A percentile compares a stretch with the other conserved stretches of the same genome.
These are phyloP conservation scores for Stereocaulon alpinum DNA, from an alignment of 495 filamentous ascomycete genomes.

Conservation along the genomic window DNA sequence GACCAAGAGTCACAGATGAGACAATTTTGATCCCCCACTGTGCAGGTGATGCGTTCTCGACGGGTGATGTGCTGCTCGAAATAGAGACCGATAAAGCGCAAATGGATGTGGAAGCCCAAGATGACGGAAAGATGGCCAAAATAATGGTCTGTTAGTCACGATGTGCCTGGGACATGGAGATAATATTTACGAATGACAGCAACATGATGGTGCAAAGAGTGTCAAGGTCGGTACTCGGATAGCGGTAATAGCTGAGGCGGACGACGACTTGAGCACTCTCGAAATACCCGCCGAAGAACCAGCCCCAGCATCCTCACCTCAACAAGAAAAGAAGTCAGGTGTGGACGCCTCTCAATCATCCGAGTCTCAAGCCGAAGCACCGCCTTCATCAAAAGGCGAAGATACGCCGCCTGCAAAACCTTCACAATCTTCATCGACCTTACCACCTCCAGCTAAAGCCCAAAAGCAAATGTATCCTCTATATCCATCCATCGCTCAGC, in stretches of 20 bases:
- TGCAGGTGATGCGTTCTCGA: slow-evolving; percentile 52
- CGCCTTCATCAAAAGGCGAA: slow-evolving; percentile 24
- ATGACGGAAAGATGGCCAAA: slow-evolving; percentile 70
- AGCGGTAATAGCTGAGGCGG: slow-evolving; percentile 63
- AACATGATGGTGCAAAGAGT: slow-evolving; percentile 57
- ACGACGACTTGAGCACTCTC: slow-evolving; percentile 59
- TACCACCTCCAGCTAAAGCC: slow-evolving; percentile 35
- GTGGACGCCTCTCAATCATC: slow-evolving; percentile 22
- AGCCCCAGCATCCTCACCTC: slow-evolving; percentile 27
- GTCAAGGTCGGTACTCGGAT: slow-evolving; percentile 65
- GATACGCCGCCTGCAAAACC: slow-evolving; percentile 24
- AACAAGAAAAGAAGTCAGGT: slow-evolving; percentile 24
- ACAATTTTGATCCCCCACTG: neutral
- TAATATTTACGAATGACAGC: slow-evolving; percentile 20
- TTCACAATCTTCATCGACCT: slow-evolving; percentile 28
- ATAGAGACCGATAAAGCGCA: slow-evolving; percentile 84
- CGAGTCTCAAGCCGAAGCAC: slow-evolving; percentile 24
- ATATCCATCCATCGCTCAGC: slow-evolving; percentile 72
- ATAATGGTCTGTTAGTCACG: slow-evolving; percentile 39
- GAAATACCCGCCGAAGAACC: slow-evolving; percentile 55
- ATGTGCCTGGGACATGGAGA: no score
- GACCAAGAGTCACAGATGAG: neutral
- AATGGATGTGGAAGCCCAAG: slow-evolving; percentile 85
- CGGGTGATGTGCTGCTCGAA: slow-evolving; percentile 73
- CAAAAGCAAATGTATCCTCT: slow-evolving; percentile 67